Evolutionary conservation across 169 alveolate genomes (phyloP).

Genomic region (Eimeria falciformis): DNA sequence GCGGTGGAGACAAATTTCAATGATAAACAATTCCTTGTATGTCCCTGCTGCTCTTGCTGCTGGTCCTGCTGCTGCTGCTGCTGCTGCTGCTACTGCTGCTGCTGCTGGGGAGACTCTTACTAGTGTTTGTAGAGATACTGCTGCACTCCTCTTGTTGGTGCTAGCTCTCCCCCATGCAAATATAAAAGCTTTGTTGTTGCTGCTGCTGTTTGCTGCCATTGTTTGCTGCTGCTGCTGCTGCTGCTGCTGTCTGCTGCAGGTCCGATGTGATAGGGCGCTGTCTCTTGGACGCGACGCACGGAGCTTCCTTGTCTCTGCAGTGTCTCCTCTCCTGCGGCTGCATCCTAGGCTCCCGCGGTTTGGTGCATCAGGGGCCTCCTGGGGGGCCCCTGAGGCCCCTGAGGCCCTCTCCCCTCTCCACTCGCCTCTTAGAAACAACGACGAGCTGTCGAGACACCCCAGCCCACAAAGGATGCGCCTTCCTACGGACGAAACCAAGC

Average conservation of each 20-base stretch:
- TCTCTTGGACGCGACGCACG: slow-evolving; percentile 40
- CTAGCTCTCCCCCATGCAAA: too few species aligned
- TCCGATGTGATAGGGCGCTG: slow-evolving; percentile 8
- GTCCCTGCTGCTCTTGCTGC: neutral
- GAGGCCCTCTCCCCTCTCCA: slow-evolving; percentile 62
- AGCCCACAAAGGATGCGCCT: neutral
- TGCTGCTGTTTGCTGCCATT: neutral
- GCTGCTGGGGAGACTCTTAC: neutral
- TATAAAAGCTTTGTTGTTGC: neutral
- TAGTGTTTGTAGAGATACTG: neutral
- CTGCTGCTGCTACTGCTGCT: neutral
- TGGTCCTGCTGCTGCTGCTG: neutral
- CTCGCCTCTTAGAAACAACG: slow-evolving; percentile 1
- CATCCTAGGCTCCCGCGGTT: slow-evolving; percentile 6
- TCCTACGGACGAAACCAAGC: slow-evolving; percentile 19
- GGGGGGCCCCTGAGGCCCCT: slow-evolving; percentile 61
- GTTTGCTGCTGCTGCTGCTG: slow-evolving; percentile 4
- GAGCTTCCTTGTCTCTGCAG: slow-evolving; percentile 21
- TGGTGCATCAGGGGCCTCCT: neutral
- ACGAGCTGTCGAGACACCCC: slow-evolving; percentile 9
- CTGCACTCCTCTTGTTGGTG: too few species aligned
- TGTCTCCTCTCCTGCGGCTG: slow-evolving; percentile 3
- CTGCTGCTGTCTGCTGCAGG: slow-evolving; percentile 6
- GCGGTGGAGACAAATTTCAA: neutral
- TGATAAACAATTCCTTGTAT: neutral